Evolutionary conservation across 345 rosid genomes (phyloP).

Genomic region (Mercurialis annua): DNA sequence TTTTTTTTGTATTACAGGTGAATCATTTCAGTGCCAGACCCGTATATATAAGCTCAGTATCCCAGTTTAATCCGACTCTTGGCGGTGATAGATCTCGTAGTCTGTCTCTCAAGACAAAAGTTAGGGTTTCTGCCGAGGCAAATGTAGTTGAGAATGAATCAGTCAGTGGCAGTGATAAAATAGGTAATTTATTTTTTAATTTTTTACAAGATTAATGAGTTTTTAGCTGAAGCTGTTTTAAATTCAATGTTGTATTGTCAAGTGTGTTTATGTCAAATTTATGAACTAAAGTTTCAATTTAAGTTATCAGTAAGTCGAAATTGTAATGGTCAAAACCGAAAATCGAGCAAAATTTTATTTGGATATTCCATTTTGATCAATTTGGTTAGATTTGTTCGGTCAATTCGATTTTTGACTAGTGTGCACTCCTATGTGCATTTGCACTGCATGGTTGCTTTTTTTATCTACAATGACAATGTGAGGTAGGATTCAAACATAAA

Average conservation of each 20-base stretch:
- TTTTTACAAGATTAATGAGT: not conserved
- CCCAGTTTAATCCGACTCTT: conserved; percentile 23
- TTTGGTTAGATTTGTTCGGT: no score
- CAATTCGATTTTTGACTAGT: not conserved
- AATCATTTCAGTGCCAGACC: conserved; percentile 23
- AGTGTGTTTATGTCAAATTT: not conserved
- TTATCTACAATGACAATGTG: not conserved
- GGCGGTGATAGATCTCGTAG: conserved; percentile 28
- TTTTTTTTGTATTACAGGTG: conserved; percentile 26
- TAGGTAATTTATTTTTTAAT: conserved; percentile 36
- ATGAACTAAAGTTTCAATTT: not conserved
- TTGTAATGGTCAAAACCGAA: no score
- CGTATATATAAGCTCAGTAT: conserved; percentile 19
- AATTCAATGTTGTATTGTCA: not conserved
- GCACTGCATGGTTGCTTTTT: not conserved
- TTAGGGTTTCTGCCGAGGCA: conserved; percentile 49
- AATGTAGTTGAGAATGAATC: conserved; percentile 49
- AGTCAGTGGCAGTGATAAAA: conserved; percentile 29
- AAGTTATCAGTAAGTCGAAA: not conserved
- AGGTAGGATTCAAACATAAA: not conserved
- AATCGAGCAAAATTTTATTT: no score
- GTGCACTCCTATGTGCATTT: not conserved
- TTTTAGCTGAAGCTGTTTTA: not conserved
- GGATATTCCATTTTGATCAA: no score
- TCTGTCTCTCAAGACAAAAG: conserved; percentile 39